phyloP scores from a whole-genome alignment of 2,329 filamentous ascomycete species.

The Penicillium sp. region DNA sequence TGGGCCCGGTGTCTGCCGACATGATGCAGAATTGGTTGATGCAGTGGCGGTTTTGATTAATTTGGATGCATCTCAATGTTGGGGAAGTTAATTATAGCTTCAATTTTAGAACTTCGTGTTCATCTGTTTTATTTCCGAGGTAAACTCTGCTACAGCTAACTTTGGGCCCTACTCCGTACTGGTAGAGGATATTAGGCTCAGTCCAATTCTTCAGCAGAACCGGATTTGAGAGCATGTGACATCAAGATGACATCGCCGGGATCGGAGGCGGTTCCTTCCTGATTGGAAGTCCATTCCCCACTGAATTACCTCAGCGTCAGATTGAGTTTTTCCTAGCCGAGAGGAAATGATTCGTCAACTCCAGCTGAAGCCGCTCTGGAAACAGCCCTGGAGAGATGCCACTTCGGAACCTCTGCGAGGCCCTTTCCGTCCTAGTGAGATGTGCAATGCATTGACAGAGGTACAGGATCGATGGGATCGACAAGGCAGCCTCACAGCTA shows the following conservation, averaged over 20 bases:
- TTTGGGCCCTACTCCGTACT: too few relatives aligned
- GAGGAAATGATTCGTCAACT: background rate
- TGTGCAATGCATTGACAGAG: conserved; percentile 5
- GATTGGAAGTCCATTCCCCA: background rate
- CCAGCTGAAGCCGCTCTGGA: too few relatives aligned
- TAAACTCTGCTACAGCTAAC: too few relatives aligned
- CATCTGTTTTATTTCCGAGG: background rate
- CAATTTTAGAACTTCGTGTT: background rate
- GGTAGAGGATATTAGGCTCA: background rate
- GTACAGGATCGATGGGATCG: conserved; percentile 1
- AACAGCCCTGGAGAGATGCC: background rate
- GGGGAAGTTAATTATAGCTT: background rate
- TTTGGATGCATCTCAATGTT: background rate
- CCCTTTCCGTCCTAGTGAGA: background rate
- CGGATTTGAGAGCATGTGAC: background rate
- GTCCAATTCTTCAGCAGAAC: background rate
- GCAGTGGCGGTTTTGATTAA: conserved; percentile 22
- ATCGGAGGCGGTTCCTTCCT: background rate
- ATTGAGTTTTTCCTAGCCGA: background rate
- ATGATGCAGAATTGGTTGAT: conserved; percentile 48
- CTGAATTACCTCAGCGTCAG: background rate
- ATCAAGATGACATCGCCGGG: background rate
- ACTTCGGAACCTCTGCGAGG: background rate
- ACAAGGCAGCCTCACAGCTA: background rate
- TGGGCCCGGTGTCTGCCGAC: conserved; percentile 45